phyloP scores from a whole-genome alignment of 352 stramenopile genomes.

The Blastocystis sp. region DNA sequence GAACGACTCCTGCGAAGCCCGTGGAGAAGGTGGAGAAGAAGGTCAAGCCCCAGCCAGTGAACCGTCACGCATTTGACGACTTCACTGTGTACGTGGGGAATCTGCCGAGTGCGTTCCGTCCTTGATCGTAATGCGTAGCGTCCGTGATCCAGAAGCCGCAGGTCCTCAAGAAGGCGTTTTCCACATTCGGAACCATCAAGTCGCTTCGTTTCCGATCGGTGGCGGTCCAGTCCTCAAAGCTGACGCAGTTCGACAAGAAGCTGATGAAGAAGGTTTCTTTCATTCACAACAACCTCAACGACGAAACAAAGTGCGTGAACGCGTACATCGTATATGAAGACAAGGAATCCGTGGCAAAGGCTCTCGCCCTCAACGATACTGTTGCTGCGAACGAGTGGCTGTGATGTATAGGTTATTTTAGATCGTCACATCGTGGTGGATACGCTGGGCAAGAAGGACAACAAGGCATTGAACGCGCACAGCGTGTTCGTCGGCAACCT shows the following conservation, averaged over 20 bases:
- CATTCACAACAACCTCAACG: constrained; percentile 68
- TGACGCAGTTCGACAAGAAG: constrained; percentile 65
- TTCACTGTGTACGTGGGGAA: constrained; percentile 50
- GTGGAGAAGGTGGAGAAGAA: background rate
- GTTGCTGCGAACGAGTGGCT: background rate
- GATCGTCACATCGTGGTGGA: constrained; percentile 68
- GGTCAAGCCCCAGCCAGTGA: constrained; percentile 5
- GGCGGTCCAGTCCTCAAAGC: constrained; percentile 25
- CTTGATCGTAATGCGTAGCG: background rate
- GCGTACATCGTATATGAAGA: constrained; percentile 68
- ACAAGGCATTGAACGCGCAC: constrained; percentile 76
- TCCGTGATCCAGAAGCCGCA: constrained; percentile 25
- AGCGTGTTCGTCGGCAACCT: constrained; percentile 87
- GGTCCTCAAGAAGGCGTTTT: constrained; percentile 45
- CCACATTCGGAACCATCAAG: constrained; percentile 33
- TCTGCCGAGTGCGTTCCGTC: constrained; percentile 14
- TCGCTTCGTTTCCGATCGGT: constrained; percentile 37
- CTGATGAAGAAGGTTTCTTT: constrained; percentile 59
- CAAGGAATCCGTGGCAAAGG: constrained; percentile 28
- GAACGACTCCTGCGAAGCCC: background rate
- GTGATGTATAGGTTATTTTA: constrained; percentile 29
- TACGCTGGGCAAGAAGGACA: constrained; percentile 15
- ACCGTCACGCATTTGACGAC: constrained; percentile 41
- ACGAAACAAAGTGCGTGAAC: constrained; percentile 73
- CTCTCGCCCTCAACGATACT: constrained; percentile 58